A percentile compares a stretch with the other conserved stretches of the same genome.
Evolutionary conservation across 2,329 filamentous ascomycete genomes (phyloP).

Genomic region (Sphaerulina vaccinii): DNA sequence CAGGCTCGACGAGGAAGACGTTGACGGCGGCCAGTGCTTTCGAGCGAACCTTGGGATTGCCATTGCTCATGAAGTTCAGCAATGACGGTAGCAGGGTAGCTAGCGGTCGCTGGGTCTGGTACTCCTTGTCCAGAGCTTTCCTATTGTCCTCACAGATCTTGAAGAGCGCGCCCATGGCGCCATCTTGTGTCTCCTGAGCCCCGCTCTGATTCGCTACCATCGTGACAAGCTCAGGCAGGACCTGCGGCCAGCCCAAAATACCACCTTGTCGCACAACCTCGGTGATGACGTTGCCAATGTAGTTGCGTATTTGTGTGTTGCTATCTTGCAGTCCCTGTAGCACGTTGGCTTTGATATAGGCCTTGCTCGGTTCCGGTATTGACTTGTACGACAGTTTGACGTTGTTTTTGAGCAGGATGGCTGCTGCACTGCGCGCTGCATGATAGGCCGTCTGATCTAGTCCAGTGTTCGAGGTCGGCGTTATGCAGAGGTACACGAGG

Average conservation of each 20-base stretch:
- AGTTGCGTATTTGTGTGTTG: conserved; percentile 78
- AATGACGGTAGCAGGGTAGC: conserved; percentile 87
- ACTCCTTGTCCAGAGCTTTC: conserved; percentile 79
- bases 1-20: conserved; percentile 80
- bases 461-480: conserved; percentile 56
- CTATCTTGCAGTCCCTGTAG: conserved; percentile 78
- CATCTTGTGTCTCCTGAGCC: conserved; percentile 76
- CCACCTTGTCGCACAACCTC: conserved; percentile 84
- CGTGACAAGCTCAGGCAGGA: conserved; percentile 77
- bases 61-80: conserved; percentile 78
- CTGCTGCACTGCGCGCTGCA: conserved; percentile 79
- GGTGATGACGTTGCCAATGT: conserved; percentile 89
- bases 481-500: conserved; percentile 85
- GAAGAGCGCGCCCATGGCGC: conserved; percentile 85
- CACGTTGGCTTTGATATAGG: conserved; percentile 76
- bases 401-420: conserved; percentile 95
- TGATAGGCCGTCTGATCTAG: conserved; percentile 64
- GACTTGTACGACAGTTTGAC: conserved; percentile 72
- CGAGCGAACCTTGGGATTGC: conserved; percentile 72
- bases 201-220: conserved; percentile 73
- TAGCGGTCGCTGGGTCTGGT: conserved; percentile 83
- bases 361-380: conserved; percentile 70
- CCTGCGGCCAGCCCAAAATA: conserved; percentile 84
- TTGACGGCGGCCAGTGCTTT: conserved; percentile 84
- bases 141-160: conserved; percentile 98